These are phyloP conservation scores for Crithidia sp. DNA, from an alignment of 208 protist species.

Conservation along the genomic window DNA sequence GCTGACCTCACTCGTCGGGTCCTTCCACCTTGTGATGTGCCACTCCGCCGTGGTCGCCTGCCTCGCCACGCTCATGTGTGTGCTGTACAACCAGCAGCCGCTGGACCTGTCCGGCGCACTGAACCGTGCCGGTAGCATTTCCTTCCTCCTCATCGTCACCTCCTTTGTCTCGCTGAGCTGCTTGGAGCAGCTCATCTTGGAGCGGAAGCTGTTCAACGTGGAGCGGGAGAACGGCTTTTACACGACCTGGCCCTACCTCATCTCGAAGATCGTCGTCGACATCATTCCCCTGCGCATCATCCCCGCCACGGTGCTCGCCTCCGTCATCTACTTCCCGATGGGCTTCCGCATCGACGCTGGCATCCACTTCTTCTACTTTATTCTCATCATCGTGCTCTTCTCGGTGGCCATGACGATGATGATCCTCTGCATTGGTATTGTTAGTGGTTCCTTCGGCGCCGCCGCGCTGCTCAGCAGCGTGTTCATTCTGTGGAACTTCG, in stretches of 20 bases:
- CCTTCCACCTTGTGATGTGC: conserved; percentile 82
- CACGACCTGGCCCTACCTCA: conserved; percentile 82
- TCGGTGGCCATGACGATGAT: conserved; percentile 83
- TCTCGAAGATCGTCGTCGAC: conserved; percentile 91
- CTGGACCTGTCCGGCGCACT: conserved; percentile 85
- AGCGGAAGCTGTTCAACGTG: conserved; percentile 88
- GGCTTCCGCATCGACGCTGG: conserved; percentile 84
- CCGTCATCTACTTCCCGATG: conserved; percentile 93
- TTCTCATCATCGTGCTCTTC: conserved; percentile 85
- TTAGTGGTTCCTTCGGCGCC: conserved; percentile 76
- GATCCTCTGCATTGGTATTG: conserved; percentile 82
- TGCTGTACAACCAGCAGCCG: conserved; percentile 80
- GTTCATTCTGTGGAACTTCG: conserved; percentile 91
- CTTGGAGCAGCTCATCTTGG: conserved; percentile 87
- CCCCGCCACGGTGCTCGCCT: conserved; percentile 80
- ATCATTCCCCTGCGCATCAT: conserved; percentile 88
- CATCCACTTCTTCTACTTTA: conserved; percentile 88
- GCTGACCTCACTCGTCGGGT: conserved; percentile 64
- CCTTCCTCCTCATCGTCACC: conserved; percentile 88
- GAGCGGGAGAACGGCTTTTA: conserved; percentile 93
- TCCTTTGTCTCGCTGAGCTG: conserved; percentile 87
- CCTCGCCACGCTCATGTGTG: conserved; percentile 77
- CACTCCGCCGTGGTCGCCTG: conserved; percentile 81
- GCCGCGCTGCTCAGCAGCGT: conserved; percentile 88
- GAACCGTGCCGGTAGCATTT: conserved; percentile 87